Percentiles rank a stretch among this genome's conserved stretches.
phyloP scores from a whole-genome alignment of 371 early-diverging fungal genomes.

The Umbelopsis sp. region DNA sequence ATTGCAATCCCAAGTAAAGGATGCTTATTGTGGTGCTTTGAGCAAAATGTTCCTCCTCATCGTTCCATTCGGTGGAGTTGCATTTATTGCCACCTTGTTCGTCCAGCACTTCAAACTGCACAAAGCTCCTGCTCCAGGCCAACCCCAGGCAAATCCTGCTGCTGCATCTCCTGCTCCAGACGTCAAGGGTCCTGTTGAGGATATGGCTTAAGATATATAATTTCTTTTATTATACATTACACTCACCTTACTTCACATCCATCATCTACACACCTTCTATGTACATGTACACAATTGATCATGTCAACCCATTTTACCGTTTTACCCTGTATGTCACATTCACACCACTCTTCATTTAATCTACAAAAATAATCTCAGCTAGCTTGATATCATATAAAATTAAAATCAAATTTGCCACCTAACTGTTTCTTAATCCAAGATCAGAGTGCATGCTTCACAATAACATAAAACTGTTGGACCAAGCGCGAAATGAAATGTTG shows the following conservation, averaged over 20 bases:
- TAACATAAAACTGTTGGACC: too few relatives aligned
- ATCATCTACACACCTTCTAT: neutral
- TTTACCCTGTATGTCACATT: too few relatives aligned
- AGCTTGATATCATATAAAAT: too few relatives aligned
- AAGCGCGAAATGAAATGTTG: too few relatives aligned
- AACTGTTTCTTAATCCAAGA: too few relatives aligned
- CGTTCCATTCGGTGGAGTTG: constrained; percentile 49
- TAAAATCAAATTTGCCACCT: too few relatives aligned
- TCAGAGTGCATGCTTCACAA: too few relatives aligned
- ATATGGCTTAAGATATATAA: neutral
- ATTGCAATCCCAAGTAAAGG: constrained; percentile 34
- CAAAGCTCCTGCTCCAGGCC: neutral
- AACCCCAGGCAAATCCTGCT: neutral
- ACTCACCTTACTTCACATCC: too few relatives aligned
- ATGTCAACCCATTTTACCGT: too few relatives aligned
- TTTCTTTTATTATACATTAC: neutral
- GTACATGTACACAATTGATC: neutral
- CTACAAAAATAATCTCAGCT: too few relatives aligned
- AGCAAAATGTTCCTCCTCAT: constrained; percentile 49
- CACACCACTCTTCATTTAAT: too few relatives aligned
- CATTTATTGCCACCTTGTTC: constrained; percentile 40
- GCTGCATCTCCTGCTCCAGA: neutral
- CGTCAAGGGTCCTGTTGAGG: neutral
- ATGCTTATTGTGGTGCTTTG: constrained; percentile 53
- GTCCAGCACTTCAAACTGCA: constrained; percentile 34